Evolutionary conservation across 768 basidiomycete species (phyloP), one percentile per base, ranked within the genome.

Genomic region (Kondoa malvinella): DNA sequence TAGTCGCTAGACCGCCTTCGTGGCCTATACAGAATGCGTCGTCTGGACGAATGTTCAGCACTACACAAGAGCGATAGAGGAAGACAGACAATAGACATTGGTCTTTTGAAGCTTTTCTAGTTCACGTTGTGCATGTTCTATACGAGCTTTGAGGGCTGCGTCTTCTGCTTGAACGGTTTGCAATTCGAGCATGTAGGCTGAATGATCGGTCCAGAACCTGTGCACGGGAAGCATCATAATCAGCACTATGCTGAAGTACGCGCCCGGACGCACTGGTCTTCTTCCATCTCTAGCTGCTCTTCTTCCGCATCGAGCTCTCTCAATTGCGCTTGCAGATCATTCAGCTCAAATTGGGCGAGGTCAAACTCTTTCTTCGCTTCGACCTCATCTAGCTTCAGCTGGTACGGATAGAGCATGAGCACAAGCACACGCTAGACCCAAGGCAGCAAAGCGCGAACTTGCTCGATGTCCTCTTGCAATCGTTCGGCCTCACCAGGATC

Each of bases 1-100:
- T 96, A n/a, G 94, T 97, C 1, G 91, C 95, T 74, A 97, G 91
- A 0, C 88, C 87, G 3, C 89, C 89, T 73, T 94, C 91, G 70
- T 92, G 89, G 1, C 91, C 90, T 72, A 94, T 92, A 74, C 89
- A 92, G 75, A 95, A 95, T 0, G 90, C 88, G 73, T 95, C 91
- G 69, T 91, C 73, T 72, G 58, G 3, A 8, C 30, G 25, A 27
- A 14, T 0, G 15, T 27, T 2, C 27, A 26, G 12, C 31, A 56
- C 57, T 26, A 25, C 27, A n/a, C 1, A 1, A 3, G 16, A 14
- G 4, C 3, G 0, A 26, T 14, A 16, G 21, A 15, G 8, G n/a
- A n/a, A n/a, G n/a, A n/a, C 8, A 29, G n/a, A 72, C 72, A 91
- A 79, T 94, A 94, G 27, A 95, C 91, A 74, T 95, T 95, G 1